Conservation (phyloP, 495 filamentous ascomycete species). For the Tuber calosporum region DNA sequence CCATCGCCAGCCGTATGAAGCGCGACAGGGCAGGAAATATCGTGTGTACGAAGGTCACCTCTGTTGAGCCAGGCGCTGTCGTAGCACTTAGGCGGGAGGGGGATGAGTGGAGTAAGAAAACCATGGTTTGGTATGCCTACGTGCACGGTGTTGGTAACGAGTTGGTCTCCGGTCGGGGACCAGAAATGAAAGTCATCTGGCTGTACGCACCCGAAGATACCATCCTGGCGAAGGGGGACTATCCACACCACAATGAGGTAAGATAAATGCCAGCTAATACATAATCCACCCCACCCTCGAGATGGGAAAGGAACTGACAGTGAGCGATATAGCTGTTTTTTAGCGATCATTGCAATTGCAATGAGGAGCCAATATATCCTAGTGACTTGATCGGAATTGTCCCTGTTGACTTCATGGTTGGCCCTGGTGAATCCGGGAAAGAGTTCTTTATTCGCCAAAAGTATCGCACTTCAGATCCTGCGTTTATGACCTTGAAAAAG, state of each 20-base stretch:
- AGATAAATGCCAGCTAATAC: background rate
- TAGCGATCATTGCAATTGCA: constrained; percentile 68
- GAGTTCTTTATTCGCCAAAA: constrained; percentile 62
- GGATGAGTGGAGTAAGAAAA: constrained; percentile 52
- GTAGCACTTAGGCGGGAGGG: constrained; percentile 48
- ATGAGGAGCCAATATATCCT: constrained; percentile 45
- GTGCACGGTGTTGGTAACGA: constrained; percentile 51
- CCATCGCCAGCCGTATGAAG: constrained; percentile 27
- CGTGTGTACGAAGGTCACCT: constrained; percentile 1
- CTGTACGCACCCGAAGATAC: constrained; percentile 64
- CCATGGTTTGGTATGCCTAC: constrained; percentile 56
- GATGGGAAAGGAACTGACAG: constrained; percentile 13
- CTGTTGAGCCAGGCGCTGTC: constrained; percentile 49
- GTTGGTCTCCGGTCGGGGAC: background rate
- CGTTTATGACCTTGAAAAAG: constrained; percentile 51
- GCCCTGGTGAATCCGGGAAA: constrained; percentile 41
- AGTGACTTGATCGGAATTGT: constrained; percentile 52
- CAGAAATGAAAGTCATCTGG: constrained; percentile 59
- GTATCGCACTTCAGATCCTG: constrained; percentile 51
- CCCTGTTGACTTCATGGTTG: constrained; percentile 52
- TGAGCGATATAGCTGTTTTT: constrained; percentile 51
- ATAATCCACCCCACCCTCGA: background rate
- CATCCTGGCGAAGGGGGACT: constrained; percentile 55
- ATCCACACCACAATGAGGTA: constrained; percentile 59
- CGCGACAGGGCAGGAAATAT: constrained; percentile 20